phyloP scores from a whole-genome alignment of 768 basidiomycete species.

The Mycena chlorophos region DNA sequence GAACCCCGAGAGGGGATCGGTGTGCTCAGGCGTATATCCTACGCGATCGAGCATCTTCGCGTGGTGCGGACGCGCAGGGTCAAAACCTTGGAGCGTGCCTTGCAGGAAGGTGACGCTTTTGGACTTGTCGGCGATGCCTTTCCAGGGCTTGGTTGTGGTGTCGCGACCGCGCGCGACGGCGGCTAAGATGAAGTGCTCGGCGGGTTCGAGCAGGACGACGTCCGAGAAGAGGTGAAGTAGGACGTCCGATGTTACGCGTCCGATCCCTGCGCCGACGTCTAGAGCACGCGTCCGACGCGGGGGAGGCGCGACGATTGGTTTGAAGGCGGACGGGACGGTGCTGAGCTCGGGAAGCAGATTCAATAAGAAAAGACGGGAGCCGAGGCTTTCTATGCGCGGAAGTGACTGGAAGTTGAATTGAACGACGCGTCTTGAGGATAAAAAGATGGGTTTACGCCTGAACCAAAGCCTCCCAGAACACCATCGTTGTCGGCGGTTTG shows the following conservation, averaged over 20 bases:
- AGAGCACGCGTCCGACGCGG: constrained; percentile 62
- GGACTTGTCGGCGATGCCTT: constrained; percentile 57
- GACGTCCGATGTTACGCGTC: constrained; percentile 85
- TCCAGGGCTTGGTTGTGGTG: constrained; percentile 51
- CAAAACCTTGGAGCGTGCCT: constrained; percentile 77
- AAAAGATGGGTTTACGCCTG: constrained; percentile 53
- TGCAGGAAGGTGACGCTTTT: constrained; percentile 82
- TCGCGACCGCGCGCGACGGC: constrained; percentile 50
- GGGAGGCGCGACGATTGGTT: constrained; percentile 41
- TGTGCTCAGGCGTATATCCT: constrained; percentile 52
- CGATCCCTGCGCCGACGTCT: constrained; percentile 93
- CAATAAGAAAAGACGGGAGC: constrained; percentile 86
- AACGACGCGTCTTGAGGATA: constrained; percentile 18
- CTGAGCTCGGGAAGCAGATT: constrained; percentile 78
- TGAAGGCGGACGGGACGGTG: constrained; percentile 71
- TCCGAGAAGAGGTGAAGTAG: constrained; percentile 87
- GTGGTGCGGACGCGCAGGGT: constrained; percentile 57
- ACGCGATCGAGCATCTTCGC: constrained; percentile 61
- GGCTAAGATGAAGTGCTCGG: constrained; percentile 71
- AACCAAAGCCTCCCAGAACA: constrained; percentile 69
- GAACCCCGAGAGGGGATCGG: constrained; percentile 62
- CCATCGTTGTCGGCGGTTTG: constrained; percentile 85
- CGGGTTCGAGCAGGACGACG: constrained; percentile 90
- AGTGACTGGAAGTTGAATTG: constrained; percentile 56
- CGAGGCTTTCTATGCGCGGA: constrained; percentile 86